Evolutionary conservation across 495 filamentous ascomycete species (phyloP).

Genomic region (Jackrogersella multiformis): DNA sequence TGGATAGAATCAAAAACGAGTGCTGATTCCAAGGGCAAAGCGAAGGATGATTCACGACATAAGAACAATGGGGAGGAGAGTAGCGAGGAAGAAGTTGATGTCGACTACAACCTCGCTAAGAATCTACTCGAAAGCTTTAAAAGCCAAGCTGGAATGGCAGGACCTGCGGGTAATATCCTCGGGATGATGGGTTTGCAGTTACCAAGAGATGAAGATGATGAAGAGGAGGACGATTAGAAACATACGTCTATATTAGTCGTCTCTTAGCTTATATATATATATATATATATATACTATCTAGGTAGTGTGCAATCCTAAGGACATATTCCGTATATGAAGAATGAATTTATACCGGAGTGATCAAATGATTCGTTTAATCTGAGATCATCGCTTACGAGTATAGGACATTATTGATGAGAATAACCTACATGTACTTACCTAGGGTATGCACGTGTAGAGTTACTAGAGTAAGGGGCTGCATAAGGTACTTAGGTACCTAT

Average conservation of each 20-base stretch:
- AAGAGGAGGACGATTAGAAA: background rate
- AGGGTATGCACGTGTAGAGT: too few species aligned
- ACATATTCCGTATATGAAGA: too few species aligned
- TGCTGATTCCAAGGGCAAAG: conserved; percentile 28
- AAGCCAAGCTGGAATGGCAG: conserved; percentile 81
- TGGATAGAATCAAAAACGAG: conserved; percentile 29
- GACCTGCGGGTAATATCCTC: conserved; percentile 86
- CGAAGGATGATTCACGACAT: conserved; percentile 20
- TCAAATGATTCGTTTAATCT: too few species aligned
- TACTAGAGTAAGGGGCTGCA: too few species aligned
- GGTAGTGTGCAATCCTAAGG: too few species aligned
- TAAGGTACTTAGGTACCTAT: background rate
- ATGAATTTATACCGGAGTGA: too few species aligned
- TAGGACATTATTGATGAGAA: too few species aligned
- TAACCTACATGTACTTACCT: too few species aligned
- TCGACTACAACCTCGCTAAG: conserved; percentile 87
- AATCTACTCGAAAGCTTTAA: conserved; percentile 94
- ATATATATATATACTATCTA: background rate
- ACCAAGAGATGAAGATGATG: conserved; percentile 76
- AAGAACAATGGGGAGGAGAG: conserved; percentile 48
- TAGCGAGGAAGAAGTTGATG: conserved; percentile 68
- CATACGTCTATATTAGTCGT: background rate
- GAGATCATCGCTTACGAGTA: too few species aligned
- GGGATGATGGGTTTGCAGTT: conserved; percentile 83
- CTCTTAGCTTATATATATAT: background rate